Percentiles rank a stretch among this genome's conserved stretches.
Evolutionary conservation across 257 asterid genomes (phyloP).

Genomic region (Rhazya stricta): DNA sequence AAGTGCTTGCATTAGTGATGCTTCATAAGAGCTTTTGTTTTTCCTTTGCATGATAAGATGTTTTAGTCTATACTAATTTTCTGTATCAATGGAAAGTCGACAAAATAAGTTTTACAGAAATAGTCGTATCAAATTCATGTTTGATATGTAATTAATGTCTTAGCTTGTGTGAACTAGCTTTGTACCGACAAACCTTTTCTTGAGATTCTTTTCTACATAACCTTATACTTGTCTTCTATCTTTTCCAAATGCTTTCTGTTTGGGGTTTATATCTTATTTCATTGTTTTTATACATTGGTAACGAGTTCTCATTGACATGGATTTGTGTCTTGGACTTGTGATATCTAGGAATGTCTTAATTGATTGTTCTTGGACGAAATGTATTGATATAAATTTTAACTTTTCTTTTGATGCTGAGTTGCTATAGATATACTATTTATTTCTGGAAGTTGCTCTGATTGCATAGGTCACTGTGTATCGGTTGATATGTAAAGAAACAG

Average conservation of each 20-base stretch:
- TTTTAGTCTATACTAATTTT: not conserved
- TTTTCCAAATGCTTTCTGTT: not conserved
- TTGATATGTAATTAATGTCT: not conserved
- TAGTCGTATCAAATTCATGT: not conserved
- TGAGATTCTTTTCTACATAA: not conserved
- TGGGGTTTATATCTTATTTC: not conserved
- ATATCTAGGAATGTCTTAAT: not conserved
- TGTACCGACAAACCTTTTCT: not conserved
- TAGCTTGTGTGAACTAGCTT: not conserved
- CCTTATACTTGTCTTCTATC: no score
- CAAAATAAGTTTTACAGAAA: not conserved
- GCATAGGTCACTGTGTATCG: conserved; percentile 89
- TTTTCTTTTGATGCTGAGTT: conserved; percentile 1
- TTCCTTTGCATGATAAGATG: not conserved
- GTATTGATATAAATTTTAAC: not conserved
- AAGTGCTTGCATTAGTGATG: not conserved
- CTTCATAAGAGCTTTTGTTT: not conserved
- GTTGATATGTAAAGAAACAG: conserved; percentile 84
- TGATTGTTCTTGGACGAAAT: not conserved
- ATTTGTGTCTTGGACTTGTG: not conserved
- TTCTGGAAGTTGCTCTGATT: conserved; percentile 11
- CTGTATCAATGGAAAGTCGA: not conserved
- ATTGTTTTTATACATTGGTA: not conserved
- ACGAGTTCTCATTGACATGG: not conserved
- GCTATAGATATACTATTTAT: not conserved